These are phyloP conservation scores for Aspergillaceae sp. DNA, from an alignment of 2,329 filamentous ascomycete genomes.

Conservation along the genomic window DNA sequence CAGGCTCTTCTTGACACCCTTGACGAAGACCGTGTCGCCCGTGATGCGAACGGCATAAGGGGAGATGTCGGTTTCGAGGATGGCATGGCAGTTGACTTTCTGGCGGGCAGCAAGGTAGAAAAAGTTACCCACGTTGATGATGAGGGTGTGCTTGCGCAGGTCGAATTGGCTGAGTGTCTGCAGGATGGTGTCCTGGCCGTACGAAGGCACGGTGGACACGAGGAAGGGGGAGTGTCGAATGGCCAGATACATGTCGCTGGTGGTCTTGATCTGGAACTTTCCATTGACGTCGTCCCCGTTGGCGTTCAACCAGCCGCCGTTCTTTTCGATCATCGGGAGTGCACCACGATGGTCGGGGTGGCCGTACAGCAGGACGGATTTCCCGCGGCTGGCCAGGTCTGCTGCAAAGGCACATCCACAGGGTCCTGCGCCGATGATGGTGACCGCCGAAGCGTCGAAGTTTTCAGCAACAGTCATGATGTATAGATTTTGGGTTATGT, in stretches of 20 bases:
- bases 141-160: constrained; percentile 10
- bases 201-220: constrained; percentile 9
- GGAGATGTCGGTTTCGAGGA: constrained; percentile 12
- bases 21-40: constrained; percentile 8
- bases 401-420: constrained; percentile 12
- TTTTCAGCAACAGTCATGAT: neutral
- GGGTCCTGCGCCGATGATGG: constrained; percentile 10
- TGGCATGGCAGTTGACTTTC: constrained; percentile 9
- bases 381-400: constrained; percentile 9
- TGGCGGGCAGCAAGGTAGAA: constrained; percentile 13
- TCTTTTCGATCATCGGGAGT: constrained; percentile 10
- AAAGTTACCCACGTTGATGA: constrained; percentile 14
- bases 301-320: constrained; percentile 7
- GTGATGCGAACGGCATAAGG: constrained; percentile 10
- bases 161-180: constrained; percentile 6
- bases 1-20: constrained; percentile 11
- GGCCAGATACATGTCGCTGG: constrained; percentile 11
- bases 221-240: constrained; percentile 8
- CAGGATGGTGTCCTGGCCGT: constrained; percentile 8
- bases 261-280: constrained; percentile 10
- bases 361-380: constrained; percentile 11
- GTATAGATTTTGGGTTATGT: neutral
- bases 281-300: constrained; percentile 7
- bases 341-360: constrained; percentile 12
- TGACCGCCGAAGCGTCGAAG: constrained; percentile 3